phyloP scores from a whole-genome alignment of 108 stramenopile genomes.

The Fragilaria crotonensis region DNA sequence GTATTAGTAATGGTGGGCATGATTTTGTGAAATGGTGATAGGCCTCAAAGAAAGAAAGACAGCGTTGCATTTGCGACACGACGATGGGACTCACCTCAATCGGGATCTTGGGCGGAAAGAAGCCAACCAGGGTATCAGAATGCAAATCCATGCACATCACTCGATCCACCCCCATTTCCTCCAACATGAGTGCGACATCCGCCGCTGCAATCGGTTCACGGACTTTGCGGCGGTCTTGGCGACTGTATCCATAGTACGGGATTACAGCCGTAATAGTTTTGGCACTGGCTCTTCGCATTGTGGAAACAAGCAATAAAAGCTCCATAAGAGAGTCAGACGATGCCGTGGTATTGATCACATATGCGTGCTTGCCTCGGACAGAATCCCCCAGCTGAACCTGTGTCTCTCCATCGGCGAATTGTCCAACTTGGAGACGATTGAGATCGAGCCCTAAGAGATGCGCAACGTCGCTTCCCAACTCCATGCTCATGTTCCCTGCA shows the following conservation, averaged over 20 bases:
- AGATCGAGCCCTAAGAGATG: conserved; percentile 60
- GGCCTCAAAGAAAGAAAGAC: neutral
- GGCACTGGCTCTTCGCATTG: conserved; percentile 64
- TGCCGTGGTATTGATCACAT: conserved; percentile 61
- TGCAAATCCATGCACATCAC: conserved; percentile 85
- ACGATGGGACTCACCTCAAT: conserved; percentile 72
- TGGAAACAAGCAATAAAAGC: conserved; percentile 62
- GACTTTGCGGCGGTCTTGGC: conserved; percentile 59
- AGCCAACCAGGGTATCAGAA: conserved; percentile 53
- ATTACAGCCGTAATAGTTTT: conserved; percentile 79
- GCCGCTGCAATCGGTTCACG: conserved; percentile 82
- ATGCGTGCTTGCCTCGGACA: conserved; percentile 79
- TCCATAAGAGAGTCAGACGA: conserved; percentile 71
- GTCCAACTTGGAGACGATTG: conserved; percentile 49
- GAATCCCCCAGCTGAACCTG: conserved; percentile 50
- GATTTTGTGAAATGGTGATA: neutral
- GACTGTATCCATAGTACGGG: conserved; percentile 85
- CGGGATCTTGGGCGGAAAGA: conserved; percentile 62
- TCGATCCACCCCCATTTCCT: conserved; percentile 82
- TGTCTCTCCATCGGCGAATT: conserved; percentile 80
- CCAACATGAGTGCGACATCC: conserved; percentile 74
- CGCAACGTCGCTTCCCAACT: conserved; percentile 68
- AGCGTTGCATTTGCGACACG: too few relatives aligned
- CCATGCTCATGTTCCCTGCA: conserved; percentile 54
- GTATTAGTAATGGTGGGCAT: conserved; percentile 5